These are phyloP conservation scores for Solanum acaule DNA, from an alignment of 257 asterid genomes.

Conservation along the genomic window DNA sequence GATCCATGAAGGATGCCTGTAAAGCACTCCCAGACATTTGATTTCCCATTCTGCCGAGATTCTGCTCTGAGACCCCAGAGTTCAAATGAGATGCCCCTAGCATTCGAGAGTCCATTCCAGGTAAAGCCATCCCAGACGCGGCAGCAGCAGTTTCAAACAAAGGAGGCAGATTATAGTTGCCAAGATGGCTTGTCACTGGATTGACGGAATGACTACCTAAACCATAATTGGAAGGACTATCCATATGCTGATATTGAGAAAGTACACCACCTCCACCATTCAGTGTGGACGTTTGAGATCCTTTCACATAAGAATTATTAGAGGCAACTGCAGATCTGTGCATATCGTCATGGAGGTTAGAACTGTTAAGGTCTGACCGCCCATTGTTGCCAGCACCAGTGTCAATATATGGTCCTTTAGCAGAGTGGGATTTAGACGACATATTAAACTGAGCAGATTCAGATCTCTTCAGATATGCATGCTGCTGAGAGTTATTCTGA, in stretches of 20 bases:
- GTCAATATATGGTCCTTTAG: conserved; percentile 19
- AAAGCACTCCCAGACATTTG: conserved; percentile 49
- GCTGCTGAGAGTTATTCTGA: conserved; percentile 46
- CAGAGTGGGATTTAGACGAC: conserved; percentile 21
- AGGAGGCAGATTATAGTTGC: conserved; percentile 68
- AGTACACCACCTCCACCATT: conserved; percentile 44
- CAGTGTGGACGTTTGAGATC: conserved; percentile 33
- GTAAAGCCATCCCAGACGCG: conserved; percentile 65
- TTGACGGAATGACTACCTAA: conserved; percentile 59
- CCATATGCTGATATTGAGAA: conserved; percentile 62
- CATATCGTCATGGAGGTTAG: conserved; percentile 31
- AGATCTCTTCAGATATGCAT: conserved; percentile 27
- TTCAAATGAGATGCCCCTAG: conserved; percentile 54
- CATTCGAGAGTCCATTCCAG: conserved; percentile 75
- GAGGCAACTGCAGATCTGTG: conserved; percentile 33
- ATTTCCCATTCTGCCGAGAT: conserved; percentile 43
- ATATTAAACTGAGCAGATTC: conserved; percentile 31
- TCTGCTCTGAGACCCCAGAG: conserved; percentile 47
- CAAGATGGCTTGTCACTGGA: conserved; percentile 59
- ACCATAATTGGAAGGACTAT: conserved; percentile 56
- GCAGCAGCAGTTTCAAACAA: conserved; percentile 94
- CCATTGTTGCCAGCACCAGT: conserved; percentile 22
- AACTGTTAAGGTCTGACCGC: neutral
- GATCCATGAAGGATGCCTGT: conserved; percentile 63
- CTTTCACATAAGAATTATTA: conserved; percentile 44